Conservation (phyloP, 169 alveolate genomes). For the Plasmodium fragile region DNA sequence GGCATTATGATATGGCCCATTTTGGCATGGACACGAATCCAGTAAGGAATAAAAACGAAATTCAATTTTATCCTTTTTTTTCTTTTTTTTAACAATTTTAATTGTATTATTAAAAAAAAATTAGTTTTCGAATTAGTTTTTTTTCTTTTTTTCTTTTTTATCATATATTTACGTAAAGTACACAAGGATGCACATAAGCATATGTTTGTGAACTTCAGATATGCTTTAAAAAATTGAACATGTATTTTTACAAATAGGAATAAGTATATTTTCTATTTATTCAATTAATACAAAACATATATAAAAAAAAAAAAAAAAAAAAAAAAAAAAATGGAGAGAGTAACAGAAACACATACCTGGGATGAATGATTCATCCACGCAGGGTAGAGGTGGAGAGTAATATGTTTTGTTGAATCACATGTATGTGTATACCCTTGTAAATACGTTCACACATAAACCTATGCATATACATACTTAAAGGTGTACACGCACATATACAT, state of each 20-base stretch:
- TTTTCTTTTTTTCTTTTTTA: conserved; percentile 10
- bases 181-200: not conserved
- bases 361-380: not conserved
- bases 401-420: not conserved
- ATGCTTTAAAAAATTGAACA: conserved; percentile 6
- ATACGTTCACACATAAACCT: not conserved
- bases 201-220: not conserved
- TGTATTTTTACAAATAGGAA: conserved; percentile 8
- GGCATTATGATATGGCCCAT: not conserved
- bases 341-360: not conserved
- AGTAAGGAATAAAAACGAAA: not conserved
- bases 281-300: conserved; percentile 13
- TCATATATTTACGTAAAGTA: not conserved
- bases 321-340: not conserved
- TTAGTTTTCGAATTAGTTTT: not conserved
- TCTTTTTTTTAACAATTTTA: not conserved
- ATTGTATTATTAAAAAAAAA: conserved; percentile 14
- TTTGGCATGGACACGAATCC: not conserved
- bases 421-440: conserved; percentile 6
- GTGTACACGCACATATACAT: not conserved
- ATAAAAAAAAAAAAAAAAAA: not conserved
- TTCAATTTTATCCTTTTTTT: not conserved
- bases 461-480: conserved; percentile 1
- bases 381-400: not conserved
- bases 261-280: conserved; percentile 7